phyloP scores from a whole-genome alignment of 306 rosid genomes.

The Ceratonia siliqua region DNA sequence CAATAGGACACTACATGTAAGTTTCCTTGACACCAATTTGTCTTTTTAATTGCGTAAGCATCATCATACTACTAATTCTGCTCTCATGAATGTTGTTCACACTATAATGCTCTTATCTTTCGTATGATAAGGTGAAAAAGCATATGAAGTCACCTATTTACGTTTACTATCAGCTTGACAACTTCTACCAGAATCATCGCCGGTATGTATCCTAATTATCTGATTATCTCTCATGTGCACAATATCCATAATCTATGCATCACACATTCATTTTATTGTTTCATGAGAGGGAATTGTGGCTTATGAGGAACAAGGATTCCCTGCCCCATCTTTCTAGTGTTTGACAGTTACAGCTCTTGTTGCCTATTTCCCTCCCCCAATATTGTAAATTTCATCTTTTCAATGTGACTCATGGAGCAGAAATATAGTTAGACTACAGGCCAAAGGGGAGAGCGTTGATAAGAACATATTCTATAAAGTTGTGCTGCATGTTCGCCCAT shows the following conservation, averaged over 20 bases:
- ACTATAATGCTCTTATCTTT: constrained; percentile 11
- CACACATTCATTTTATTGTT: not conserved
- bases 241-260: not conserved
- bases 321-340: not conserved
- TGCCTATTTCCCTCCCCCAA: not conserved
- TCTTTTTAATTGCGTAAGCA: not conserved
- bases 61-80: not conserved
- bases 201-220: constrained; percentile 47
- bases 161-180: constrained; percentile 91
- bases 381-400: not conserved
- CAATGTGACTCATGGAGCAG: not conserved
- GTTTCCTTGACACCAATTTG: not conserved
- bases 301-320: not conserved
- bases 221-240: not conserved
- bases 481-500: not conserved
- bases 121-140: constrained; percentile 58
- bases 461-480: not conserved
- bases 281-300: not conserved
- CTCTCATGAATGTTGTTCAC: not conserved
- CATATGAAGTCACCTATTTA: constrained; percentile 73
- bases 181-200: constrained; percentile 94
- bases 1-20: constrained; percentile 43
- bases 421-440: not conserved
- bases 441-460: not conserved
- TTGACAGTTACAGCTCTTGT: constrained; percentile 1